Evolutionary conservation across 768 basidiomycete species (phyloP).

Genomic region (Lactifluus subvellereus): DNA sequence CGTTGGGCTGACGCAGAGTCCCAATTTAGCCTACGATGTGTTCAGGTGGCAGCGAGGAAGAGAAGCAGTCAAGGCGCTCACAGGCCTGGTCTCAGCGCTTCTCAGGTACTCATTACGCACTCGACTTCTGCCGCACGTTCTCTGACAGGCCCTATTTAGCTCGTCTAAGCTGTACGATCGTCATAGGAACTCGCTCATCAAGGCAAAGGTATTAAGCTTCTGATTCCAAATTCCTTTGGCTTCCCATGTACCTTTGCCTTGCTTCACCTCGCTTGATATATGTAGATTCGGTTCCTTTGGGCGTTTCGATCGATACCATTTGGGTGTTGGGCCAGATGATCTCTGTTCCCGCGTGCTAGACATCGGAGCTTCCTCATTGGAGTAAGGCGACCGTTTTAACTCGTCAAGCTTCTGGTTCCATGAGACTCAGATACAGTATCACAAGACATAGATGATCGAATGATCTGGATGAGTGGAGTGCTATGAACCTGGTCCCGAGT

Average conservation of each 20-base stretch:
- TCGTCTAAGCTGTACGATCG: conserved; percentile 70
- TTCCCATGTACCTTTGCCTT: conserved; percentile 7
- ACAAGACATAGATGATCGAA: neutral
- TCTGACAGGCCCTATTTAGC: conserved; percentile 35
- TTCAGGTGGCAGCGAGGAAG: conserved; percentile 61
- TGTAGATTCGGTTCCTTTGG: conserved; percentile 15
- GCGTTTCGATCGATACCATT: conserved; percentile 10
- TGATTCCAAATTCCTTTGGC: conserved; percentile 16
- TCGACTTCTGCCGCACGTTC: conserved; percentile 18
- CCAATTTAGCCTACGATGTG: conserved; percentile 62
- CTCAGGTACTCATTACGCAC: conserved; percentile 49
- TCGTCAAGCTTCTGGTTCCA: neutral
- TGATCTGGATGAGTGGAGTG: neutral
- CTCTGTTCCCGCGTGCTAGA: neutral
- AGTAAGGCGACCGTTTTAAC: neutral
- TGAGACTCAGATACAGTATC: neutral
- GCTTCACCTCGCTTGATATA: conserved; percentile 12
- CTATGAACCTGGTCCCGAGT: neutral
- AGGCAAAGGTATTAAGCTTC: conserved; percentile 46
- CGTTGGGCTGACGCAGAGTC: conserved; percentile 3
- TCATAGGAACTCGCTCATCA: conserved; percentile 57
- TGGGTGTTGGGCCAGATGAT: neutral
- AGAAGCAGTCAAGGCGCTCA: conserved; percentile 54
- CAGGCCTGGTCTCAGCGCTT: conserved; percentile 64
- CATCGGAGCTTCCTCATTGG: neutral